Conservation (phyloP, 495 filamentous ascomycete genomes). For the Chaetomium tenue region DNA sequence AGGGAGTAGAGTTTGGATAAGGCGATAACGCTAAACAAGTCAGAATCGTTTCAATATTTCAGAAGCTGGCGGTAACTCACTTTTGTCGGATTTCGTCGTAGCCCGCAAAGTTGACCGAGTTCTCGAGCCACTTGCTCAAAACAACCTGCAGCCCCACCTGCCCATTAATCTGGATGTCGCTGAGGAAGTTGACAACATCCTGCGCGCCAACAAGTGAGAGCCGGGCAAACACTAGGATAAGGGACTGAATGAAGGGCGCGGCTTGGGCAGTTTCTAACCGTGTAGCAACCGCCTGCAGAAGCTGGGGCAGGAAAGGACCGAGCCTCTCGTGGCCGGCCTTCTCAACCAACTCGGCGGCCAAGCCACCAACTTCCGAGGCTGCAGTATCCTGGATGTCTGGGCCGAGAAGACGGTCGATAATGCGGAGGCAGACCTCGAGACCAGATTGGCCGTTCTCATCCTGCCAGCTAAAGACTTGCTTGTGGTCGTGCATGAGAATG, state of each 20-base stretch:
- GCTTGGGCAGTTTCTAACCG: conserved; percentile 76
- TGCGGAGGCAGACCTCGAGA: conserved; percentile 80
- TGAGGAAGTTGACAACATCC: conserved; percentile 89
- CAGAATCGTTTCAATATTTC: conserved; percentile 30
- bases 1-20: conserved; percentile 84
- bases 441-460: conserved; percentile 74
- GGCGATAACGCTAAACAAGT: conserved; percentile 69
- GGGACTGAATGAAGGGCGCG: conserved; percentile 79
- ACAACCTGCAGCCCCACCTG: conserved; percentile 83
- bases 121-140: conserved; percentile 91
- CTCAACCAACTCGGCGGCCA: conserved; percentile 93
- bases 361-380: conserved; percentile 91
- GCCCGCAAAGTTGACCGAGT: conserved; percentile 91
- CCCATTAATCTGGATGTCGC: conserved; percentile 70
- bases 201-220: conserved; percentile 77
- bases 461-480: conserved; percentile 81
- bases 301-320: conserved; percentile 82
- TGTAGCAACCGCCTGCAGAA: conserved; percentile 88
- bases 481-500: conserved; percentile 81
- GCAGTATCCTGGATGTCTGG: conserved; percentile 81
- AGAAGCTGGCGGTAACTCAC: conserved; percentile 45
- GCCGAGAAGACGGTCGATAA: conserved; percentile 89
- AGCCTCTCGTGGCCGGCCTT: conserved; percentile 85
- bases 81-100: conserved; percentile 97
- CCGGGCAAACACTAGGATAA: conserved; percentile 93